Evolutionary conservation across 2,329 filamentous ascomycete genomes (phyloP).

Genomic region (Chrysoporthe austroafricana): DNA sequence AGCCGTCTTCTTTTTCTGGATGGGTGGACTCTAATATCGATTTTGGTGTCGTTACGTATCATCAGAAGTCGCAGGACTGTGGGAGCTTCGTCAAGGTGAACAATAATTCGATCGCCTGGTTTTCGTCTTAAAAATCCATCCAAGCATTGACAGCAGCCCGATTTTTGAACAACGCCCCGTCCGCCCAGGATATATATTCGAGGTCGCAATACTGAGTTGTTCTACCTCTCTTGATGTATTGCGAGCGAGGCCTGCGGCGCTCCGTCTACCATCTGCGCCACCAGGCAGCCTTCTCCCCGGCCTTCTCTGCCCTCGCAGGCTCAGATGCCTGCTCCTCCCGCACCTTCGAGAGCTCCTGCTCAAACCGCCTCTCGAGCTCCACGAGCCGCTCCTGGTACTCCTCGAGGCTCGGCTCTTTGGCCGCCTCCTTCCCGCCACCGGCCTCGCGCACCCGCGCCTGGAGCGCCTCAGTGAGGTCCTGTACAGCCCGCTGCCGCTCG

Average conservation of each 20-base stretch:
- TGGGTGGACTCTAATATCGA: not conserved
- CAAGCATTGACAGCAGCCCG: not conserved
- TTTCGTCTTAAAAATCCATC: not conserved
- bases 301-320: not conserved
- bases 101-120: not conserved
- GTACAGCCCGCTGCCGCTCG: not conserved
- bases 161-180: not conserved
- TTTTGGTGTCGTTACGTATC: not conserved
- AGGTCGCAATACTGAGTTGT: not conserved
- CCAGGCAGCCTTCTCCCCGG: not conserved
- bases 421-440: not conserved
- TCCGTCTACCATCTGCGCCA: not conserved
- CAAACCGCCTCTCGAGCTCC: conserved; percentile 5
- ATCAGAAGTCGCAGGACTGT: not conserved
- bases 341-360: not conserved
- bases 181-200: not conserved
- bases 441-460: not conserved
- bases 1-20: conserved; percentile 4
- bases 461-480: not conserved
- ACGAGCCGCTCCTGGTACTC: conserved; percentile 5
- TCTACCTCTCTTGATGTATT: not conserved
- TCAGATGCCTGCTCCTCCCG: not conserved
- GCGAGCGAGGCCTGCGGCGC: not conserved
- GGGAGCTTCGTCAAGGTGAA: not conserved
- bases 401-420: not conserved